A percentile compares a stretch with the other conserved stretches of the same genome.
Conservation (phyloP, 2,329 filamentous ascomycete genomes). For the Trichoderma guizhouense region DNA sequence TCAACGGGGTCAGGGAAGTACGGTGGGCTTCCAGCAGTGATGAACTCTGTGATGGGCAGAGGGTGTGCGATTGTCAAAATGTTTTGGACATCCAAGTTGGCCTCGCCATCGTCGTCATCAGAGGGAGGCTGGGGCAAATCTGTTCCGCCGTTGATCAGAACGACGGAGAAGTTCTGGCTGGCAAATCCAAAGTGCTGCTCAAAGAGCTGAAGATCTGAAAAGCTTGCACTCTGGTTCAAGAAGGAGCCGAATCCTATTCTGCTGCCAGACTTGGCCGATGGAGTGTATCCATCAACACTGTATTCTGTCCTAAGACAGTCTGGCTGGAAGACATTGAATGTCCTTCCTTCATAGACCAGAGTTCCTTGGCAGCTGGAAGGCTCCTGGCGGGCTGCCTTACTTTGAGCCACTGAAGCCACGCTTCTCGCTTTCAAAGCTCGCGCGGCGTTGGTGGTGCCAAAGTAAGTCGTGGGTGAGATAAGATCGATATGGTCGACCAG, state of each 20-base stretch:
- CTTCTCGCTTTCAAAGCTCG: neutral
- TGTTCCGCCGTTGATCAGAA: constrained; percentile 3
- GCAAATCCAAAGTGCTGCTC: neutral
- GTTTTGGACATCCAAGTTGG: constrained; percentile 22
- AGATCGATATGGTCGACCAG: constrained; percentile 21
- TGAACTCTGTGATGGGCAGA: constrained; percentile 18
- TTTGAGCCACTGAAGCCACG: neutral
- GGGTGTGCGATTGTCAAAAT: constrained; percentile 14
- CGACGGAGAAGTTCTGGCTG: constrained; percentile 16
- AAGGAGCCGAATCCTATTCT: constrained; percentile 19
- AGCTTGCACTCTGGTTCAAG: constrained; percentile 16
- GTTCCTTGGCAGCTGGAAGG: constrained; percentile 1
- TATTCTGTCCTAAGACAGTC: constrained; percentile 19
- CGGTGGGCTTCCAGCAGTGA: constrained; percentile 1
- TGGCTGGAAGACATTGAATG: constrained; percentile 10
- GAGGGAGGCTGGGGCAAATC: constrained; percentile 8
- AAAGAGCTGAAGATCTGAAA: constrained; percentile 14
- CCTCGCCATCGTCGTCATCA: constrained; percentile 15
- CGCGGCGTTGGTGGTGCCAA: constrained; percentile 13
- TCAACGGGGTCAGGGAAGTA: neutral
- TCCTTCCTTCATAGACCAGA: neutral
- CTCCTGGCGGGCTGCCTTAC: neutral
- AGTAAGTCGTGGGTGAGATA: constrained; percentile 20
- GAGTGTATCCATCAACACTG: constrained; percentile 19
- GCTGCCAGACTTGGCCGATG: constrained; percentile 12